phyloP scores from a whole-genome alignment of 331 rosid species.

The Arachis monticola region DNA sequence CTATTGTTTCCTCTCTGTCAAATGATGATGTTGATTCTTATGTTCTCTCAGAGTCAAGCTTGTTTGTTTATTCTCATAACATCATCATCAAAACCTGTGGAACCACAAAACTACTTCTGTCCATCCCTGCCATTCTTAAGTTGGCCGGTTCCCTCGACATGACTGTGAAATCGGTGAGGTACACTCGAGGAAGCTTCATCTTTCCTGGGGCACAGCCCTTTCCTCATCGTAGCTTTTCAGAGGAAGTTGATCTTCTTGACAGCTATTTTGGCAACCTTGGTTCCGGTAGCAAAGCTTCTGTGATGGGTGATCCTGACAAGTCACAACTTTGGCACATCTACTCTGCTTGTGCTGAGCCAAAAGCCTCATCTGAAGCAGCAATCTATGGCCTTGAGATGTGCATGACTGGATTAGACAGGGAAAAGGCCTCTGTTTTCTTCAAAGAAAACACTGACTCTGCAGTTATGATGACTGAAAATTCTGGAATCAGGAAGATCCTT shows the following conservation, averaged over 20 bases:
- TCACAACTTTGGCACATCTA: conserved; percentile 81
- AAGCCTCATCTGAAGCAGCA: conserved; percentile 42
- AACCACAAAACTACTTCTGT: conserved; percentile 79
- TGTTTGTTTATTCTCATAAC: conserved; percentile 76
- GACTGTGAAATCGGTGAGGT: conserved; percentile 74
- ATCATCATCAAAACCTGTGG: conserved; percentile 90
- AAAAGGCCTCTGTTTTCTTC: conserved; percentile 79
- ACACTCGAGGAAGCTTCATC: conserved; percentile 86
- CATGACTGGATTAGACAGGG: conserved; percentile 80
- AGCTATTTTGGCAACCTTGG: conserved; percentile 71
- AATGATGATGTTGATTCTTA: conserved; percentile 80
- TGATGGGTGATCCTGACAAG: conserved; percentile 66
- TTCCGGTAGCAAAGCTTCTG: conserved; percentile 61
- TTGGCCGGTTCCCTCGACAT: conserved; percentile 63
- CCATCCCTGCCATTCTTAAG: conserved; percentile 75
- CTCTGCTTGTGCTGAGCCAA: conserved; percentile 54
- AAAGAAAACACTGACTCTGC: conserved; percentile 58
- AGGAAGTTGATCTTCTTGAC: conserved; percentile 79
- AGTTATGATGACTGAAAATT: conserved; percentile 61
- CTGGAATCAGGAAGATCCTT: conserved; percentile 80
- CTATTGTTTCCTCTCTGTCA: conserved; percentile 76
- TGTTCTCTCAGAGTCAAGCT: conserved; percentile 91
- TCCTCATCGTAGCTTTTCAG: conserved; percentile 79
- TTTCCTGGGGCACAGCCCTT: conserved; percentile 83
- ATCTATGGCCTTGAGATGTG: conserved; percentile 82